These are phyloP conservation scores for Cladorrhinum sp. DNA, from an alignment of 2,329 filamentous ascomycete species.

Conservation along the genomic window DNA sequence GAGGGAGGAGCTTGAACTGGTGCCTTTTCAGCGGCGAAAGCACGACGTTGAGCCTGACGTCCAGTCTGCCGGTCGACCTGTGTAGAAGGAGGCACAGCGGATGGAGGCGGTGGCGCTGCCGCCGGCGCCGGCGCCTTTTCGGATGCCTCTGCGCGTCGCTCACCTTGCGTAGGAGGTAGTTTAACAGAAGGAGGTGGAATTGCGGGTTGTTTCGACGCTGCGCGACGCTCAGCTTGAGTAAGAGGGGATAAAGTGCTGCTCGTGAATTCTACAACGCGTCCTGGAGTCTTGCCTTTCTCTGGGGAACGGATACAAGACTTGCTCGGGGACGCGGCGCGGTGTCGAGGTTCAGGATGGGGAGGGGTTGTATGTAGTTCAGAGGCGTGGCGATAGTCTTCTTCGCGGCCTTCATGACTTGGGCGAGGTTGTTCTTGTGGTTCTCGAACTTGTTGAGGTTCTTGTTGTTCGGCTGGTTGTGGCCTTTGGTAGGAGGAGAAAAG, in stretches of 20 bases:
- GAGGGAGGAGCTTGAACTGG: neutral
- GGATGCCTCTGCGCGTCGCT: too few relatives aligned
- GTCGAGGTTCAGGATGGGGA: slow-evolving; percentile 45
- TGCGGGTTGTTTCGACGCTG: neutral
- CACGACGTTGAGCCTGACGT: neutral
- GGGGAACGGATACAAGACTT: slow-evolving; percentile 59
- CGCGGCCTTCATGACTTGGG: neutral
- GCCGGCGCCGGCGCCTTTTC: too few relatives aligned
- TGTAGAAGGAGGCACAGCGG: too few relatives aligned
- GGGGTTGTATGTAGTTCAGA: slow-evolving; percentile 39
- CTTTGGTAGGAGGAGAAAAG: slow-evolving; percentile 10
- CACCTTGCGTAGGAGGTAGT: too few relatives aligned
- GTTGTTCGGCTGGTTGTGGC: neutral
- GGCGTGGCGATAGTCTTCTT: slow-evolving; percentile 15
- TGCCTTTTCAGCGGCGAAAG: neutral
- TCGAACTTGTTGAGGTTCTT: slow-evolving; percentile 1
- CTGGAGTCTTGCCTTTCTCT: slow-evolving; percentile 55
- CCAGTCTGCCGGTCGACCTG: neutral
- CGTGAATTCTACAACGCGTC: slow-evolving; percentile 57
- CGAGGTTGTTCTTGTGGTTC: neutral
- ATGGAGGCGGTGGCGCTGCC: too few relatives aligned
- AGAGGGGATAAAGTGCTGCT: slow-evolving; percentile 48
- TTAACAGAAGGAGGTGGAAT: too few relatives aligned
- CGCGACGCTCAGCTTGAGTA: slow-evolving; percentile 34
- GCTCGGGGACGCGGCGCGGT: slow-evolving; percentile 50